Evolutionary conservation across 2,329 filamentous ascomycete species (phyloP).

Genomic region (Huntiella savannae): DNA sequence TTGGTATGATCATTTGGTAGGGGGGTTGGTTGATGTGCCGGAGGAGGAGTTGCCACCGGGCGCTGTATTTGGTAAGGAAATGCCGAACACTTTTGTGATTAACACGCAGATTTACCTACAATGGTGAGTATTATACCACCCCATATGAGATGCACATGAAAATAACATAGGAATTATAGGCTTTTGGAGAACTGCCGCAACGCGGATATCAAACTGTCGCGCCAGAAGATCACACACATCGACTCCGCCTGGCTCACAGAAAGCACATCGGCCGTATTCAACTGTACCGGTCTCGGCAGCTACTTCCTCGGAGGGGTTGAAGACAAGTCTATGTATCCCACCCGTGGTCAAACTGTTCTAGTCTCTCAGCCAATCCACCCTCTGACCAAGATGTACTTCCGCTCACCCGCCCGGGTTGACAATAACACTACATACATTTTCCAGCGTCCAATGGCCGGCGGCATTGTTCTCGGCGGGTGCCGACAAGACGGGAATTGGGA

Average conservation of each 20-base stretch:
- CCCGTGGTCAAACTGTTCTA: constrained; percentile 19
- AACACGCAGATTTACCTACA: constrained; percentile 67
- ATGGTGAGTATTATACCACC: constrained; percentile 26
- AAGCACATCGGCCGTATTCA: constrained; percentile 40
- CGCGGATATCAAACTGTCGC: constrained; percentile 42
- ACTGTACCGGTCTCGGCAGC: constrained; percentile 58
- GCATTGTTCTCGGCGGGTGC: constrained; percentile 19
- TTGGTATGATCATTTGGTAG: constrained; percentile 24
- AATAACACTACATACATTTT: constrained; percentile 26
- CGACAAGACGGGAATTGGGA: constrained; percentile 19
- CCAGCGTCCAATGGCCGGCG: constrained; percentile 20
- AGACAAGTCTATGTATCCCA: constrained; percentile 50
- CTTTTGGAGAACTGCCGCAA: constrained; percentile 54
- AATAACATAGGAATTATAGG: constrained; percentile 3
- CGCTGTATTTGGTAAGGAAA: constrained; percentile 20
- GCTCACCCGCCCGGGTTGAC: constrained; percentile 22
- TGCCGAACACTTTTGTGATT: constrained; percentile 20
- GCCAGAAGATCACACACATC: constrained; percentile 44
- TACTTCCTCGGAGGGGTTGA: constrained; percentile 54
- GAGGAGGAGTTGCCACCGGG: constrained; percentile 18
- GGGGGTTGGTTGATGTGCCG: constrained; percentile 17
- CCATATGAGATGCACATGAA: no score
- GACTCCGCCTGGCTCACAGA: constrained; percentile 35
- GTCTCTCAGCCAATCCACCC: constrained; percentile 21
- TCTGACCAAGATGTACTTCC: constrained; percentile 23